Conservation (phyloP, 768 basidiomycete species). For the Boletus rufocinnamomeus region DNA sequence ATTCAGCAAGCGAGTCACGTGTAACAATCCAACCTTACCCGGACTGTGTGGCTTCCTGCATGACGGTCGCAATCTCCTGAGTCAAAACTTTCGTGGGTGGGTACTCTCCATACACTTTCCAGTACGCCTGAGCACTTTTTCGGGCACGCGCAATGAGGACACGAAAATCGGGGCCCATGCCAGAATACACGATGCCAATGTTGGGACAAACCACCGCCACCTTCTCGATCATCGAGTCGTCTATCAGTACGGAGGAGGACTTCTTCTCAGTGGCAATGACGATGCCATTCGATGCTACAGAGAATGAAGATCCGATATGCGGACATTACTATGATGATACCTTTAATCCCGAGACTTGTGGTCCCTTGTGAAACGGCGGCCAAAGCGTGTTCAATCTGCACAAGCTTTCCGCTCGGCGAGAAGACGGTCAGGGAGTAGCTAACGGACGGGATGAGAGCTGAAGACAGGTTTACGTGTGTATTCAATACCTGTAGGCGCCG, state of each 20-base stretch:
- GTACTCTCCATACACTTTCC: constrained; percentile 99
- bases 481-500: constrained; percentile 69
- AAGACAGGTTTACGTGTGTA: constrained; percentile 20
- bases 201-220: constrained; percentile 97
- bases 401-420: constrained; percentile 97
- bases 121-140: constrained; percentile 98
- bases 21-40: constrained; percentile 60
- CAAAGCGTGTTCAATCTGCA: constrained; percentile 99
- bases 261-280: constrained; percentile 99
- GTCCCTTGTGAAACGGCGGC: constrained; percentile 95
- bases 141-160: constrained; percentile 91
- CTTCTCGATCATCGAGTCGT: constrained; percentile 98
- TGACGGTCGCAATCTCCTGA: constrained; percentile 95
- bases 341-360: constrained; percentile 98
- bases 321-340: constrained; percentile 46
- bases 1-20: constrained; percentile 29
- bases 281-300: constrained; percentile 93
- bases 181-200: constrained; percentile 99
- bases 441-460: constrained; percentile 23
- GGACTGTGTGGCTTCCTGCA: constrained; percentile 99
- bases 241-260: constrained; percentile 94
- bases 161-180: constrained; percentile 99
- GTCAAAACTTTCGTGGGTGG: constrained; percentile 95
- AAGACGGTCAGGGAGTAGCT: constrained; percentile 99
- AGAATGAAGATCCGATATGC: constrained; percentile 20